Evolutionary conservation across 1,284 basidiomycete species (phyloP), one percentile per base, ranked within the genome.

Genomic region (Baeospora myosura): DNA sequence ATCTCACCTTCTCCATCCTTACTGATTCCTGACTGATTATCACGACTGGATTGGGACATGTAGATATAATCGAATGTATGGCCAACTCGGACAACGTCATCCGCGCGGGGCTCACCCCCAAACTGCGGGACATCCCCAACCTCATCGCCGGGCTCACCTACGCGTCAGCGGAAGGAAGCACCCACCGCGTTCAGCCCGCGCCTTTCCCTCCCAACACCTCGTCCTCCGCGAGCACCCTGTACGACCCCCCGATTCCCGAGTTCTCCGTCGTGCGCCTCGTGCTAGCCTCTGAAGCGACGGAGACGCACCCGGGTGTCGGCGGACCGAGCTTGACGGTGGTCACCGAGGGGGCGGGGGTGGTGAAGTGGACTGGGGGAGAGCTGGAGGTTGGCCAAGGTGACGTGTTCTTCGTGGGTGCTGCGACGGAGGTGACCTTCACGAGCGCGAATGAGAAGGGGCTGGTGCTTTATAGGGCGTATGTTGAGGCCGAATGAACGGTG

Each of bases 71-170:
- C 60, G 93, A 97, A 59, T 94, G 91, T 67, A 97, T 96, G 93
- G 93, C 93, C 20, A 94, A 92, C 42, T 95, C 91, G 1, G 95
- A 99, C 68, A 98, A 98, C 62, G 96, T 99, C 59, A 96, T 99
- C 44, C 88, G 96, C 36, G 96, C 96, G 1, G 96, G 96, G 14
- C 79, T 99, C 31, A 99, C 96, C 0, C 95, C 96, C 8, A 99
- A 99, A 64, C 74, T 89, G 17, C 81, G 95, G 45, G 96, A 99
- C 60, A 82, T 97, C 16, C 79, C 84, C 2, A 97, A 94, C 49
- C 79, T 99, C 38, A 71, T 97, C 45, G 69, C 78, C 3, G 89
- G 90, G 59, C 76, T 98, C 47, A 98, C 93, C 6, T 98, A 98
- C 63, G 72, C 68, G 40, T 73, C 88, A 10, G 79, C 81, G 1